These are phyloP conservation scores for Metschnikowia colocasiae DNA, from an alignment of 805 yeast genomes.

Conservation along the genomic window DNA sequence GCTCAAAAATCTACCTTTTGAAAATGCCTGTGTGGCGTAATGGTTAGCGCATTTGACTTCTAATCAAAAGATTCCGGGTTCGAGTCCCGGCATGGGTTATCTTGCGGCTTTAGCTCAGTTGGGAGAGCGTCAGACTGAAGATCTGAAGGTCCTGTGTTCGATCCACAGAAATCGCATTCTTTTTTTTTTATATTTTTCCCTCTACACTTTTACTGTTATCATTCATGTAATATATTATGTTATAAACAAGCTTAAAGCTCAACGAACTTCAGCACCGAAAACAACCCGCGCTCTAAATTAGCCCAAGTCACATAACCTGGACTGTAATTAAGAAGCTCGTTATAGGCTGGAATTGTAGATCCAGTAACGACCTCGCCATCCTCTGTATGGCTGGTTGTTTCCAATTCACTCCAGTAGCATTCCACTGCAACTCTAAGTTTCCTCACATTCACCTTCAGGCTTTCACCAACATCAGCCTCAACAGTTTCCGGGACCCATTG, in stretches of 20 bases:
- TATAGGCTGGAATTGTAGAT: conserved; percentile 57
- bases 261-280: conserved; percentile 51
- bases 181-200: neutral
- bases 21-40: conserved; percentile 23
- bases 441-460: conserved; percentile 29
- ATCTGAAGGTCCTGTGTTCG: conserved; percentile 21
- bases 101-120: conserved; percentile 25
- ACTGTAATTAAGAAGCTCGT: conserved; percentile 63
- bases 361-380: conserved; percentile 33
- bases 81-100: conserved; percentile 21
- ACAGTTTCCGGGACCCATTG: conserved; percentile 67
- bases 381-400: neutral
- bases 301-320: conserved; percentile 65
- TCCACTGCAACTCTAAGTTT: conserved; percentile 54
- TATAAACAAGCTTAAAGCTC: conserved; percentile 24
- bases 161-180: conserved; percentile 15
- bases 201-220: neutral
- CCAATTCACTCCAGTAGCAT: conserved; percentile 78
- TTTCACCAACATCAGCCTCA: conserved; percentile 22
- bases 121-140: conserved; percentile 34
- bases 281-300: conserved; percentile 65
- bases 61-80: conserved; percentile 21
- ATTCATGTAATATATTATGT: neutral
- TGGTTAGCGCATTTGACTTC: conserved; percentile 22
- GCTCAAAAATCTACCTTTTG: too few species aligned